Evolutionary conservation across 2,329 filamentous ascomycete species (phyloP).

Genomic region (Phoma herbarum): DNA sequence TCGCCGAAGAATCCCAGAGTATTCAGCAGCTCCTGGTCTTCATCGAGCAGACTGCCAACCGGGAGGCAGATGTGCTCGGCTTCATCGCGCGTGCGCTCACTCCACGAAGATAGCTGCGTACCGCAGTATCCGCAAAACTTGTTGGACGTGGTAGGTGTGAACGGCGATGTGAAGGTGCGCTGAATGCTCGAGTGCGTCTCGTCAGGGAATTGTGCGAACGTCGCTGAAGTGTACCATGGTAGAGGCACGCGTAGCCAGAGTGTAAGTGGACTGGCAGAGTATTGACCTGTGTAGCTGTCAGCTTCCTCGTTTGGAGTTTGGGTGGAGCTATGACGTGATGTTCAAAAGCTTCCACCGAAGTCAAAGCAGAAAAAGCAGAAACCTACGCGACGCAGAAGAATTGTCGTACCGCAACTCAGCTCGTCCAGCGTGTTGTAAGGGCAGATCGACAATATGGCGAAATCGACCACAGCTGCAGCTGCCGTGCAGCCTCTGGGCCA

Average conservation of each 20-base stretch:
- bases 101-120: conserved; percentile 85
- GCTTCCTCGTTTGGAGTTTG: conserved; percentile 4
- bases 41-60: conserved; percentile 75
- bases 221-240: conserved; percentile 79
- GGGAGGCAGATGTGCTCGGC: conserved; percentile 82
- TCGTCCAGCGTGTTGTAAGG: conserved; percentile 69
- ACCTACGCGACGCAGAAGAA: conserved; percentile 75
- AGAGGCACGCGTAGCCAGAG: conserved; percentile 86
- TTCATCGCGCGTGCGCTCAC: conserved; percentile 73
- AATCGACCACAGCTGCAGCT: conserved; percentile 88
- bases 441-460: conserved; percentile 78
- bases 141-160: conserved; percentile 56
- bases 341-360: neutral
- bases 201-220: conserved; percentile 78
- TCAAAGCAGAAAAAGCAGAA: conserved; percentile 5
- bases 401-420: conserved; percentile 72
- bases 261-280: conserved; percentile 75
- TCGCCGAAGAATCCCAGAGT: conserved; percentile 72
- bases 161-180: conserved; percentile 54
- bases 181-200: conserved; percentile 64
- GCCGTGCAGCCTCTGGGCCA: conserved; percentile 69
- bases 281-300: conserved; percentile 58
- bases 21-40: conserved; percentile 76
- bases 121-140: conserved; percentile 94
- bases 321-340: conserved; percentile 25